Percentiles rank a stretch among this genome's conserved stretches.
Conservation (phyloP, 495 filamentous ascomycete species). For the Xylaria palmicola region DNA sequence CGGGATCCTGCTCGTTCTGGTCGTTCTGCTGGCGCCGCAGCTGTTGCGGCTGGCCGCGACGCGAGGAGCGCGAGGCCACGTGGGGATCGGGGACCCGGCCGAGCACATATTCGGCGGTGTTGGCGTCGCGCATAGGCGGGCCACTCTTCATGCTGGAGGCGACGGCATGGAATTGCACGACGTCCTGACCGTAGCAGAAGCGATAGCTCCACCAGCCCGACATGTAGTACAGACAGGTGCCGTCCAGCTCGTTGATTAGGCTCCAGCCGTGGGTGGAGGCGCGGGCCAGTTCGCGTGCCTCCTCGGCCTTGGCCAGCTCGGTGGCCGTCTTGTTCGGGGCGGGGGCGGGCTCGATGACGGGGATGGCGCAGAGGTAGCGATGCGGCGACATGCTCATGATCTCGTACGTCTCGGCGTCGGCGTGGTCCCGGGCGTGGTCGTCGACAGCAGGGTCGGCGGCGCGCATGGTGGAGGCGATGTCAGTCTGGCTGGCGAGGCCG, state of each 20-base stretch:
- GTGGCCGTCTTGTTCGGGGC: constrained; percentile 59
- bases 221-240: constrained; percentile 84
- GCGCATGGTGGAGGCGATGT: constrained; percentile 35
- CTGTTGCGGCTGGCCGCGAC: constrained; percentile 30
- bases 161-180: constrained; percentile 90
- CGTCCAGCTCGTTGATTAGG: constrained; percentile 83
- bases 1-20: constrained; percentile 16
- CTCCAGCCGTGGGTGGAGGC: constrained; percentile 86
- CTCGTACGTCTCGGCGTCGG: constrained; percentile 60
- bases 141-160: constrained; percentile 60
- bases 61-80: constrained; percentile 21
- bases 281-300: constrained; percentile 79
- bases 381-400: constrained; percentile 66
- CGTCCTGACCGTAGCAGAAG: constrained; percentile 86
- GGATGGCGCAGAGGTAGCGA: constrained; percentile 83
- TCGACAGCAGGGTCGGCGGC: constrained; percentile 27
- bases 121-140: constrained; percentile 70
- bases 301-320: constrained; percentile 64
- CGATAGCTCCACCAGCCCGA: constrained; percentile 97
- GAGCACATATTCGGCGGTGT: constrained; percentile 75
- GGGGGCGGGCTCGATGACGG: constrained; percentile 58
- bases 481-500: constrained; percentile 34
- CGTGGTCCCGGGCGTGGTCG: constrained; percentile 25
- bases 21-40: neutral
- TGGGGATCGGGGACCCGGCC: constrained; percentile 49